phyloP scores from a whole-genome alignment of 179 eudicot genomes.

The Gypsophila paniculata region DNA sequence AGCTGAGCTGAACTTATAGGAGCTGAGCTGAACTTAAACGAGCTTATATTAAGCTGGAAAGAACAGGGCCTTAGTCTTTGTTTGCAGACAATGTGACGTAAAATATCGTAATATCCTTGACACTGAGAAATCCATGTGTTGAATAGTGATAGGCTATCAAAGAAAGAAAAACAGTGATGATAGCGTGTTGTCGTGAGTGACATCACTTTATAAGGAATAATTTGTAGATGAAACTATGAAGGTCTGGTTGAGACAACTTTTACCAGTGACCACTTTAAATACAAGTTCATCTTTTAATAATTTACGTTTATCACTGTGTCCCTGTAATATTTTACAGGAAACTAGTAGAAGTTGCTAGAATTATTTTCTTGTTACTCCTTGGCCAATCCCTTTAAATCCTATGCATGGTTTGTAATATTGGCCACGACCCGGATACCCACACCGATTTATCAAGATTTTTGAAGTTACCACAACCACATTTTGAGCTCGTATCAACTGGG shows the following conservation, averaged over 20 bases:
- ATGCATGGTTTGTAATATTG: no score
- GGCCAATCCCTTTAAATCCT: background rate
- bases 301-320: background rate
- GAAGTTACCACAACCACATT: no score
- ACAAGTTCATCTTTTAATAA: background rate
- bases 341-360: background rate
- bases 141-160: background rate
- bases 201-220: slow-evolving; percentile 4
- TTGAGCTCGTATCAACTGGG: no score
- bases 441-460: no score
- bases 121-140: background rate
- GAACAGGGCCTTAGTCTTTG: background rate
- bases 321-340: background rate
- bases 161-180: slow-evolving; percentile 1
- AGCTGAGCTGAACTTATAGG: no score
- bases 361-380: background rate
- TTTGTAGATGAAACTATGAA: background rate
- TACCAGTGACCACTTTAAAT: background rate
- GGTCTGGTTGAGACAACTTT: background rate
- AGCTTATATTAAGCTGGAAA: no score
- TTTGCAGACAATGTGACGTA: background rate
- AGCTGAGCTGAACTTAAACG: no score
- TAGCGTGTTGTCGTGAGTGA: background rate
- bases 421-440: no score
- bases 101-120: background rate